Evolutionary conservation across 805 yeast genomes (phyloP).

Genomic region (Yarrowia divulgata): DNA sequence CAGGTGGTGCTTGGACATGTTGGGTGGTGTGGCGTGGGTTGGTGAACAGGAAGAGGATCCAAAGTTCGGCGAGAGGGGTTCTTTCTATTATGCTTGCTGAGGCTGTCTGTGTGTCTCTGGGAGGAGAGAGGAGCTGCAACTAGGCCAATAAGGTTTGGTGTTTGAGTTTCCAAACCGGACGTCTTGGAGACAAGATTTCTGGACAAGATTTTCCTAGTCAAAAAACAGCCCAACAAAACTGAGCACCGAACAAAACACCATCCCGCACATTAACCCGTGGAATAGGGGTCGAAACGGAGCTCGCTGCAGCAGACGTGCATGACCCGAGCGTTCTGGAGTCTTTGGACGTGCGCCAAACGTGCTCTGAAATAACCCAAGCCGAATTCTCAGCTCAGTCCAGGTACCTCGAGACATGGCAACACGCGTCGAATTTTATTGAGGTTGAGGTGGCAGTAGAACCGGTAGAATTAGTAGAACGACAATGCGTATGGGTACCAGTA

Average conservation of each 20-base stretch:
- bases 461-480: too few species aligned
- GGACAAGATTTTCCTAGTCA: background rate
- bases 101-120: background rate
- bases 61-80: conserved; percentile 18
- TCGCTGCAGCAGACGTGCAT: conserved; percentile 2
- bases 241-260: background rate
- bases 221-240: too few species aligned
- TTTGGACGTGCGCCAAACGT: background rate
- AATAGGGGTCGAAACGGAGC: background rate
- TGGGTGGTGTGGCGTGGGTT: background rate
- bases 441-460: too few species aligned
- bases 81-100: conserved; percentile 12
- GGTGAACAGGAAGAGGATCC: background rate
- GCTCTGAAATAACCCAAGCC: background rate
- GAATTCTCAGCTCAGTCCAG: too few species aligned
- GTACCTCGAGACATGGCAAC: background rate
- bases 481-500: too few species aligned
- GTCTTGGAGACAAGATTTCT: background rate
- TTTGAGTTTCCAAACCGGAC: background rate
- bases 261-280: too few species aligned
- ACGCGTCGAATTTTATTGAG: conserved; percentile 3
- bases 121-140: background rate
- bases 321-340: background rate
- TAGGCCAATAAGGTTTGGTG: background rate
- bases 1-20: conserved; percentile 61